Evolutionary conservation across 306 rosid genomes (phyloP).

Genomic region (Erythrophleum fordii): DNA sequence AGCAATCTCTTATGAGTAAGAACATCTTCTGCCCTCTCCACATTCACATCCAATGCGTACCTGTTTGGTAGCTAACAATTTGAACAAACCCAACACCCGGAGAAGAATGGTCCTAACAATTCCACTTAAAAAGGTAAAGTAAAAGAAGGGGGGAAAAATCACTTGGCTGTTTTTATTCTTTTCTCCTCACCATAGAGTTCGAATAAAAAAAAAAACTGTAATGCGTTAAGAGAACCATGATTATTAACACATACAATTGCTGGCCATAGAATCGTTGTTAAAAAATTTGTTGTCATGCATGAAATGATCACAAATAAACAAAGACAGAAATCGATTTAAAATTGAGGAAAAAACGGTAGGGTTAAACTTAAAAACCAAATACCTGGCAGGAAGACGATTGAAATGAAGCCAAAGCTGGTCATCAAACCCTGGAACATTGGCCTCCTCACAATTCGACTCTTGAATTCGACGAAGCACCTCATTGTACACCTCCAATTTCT

Average conservation of each 20-base stretch:
- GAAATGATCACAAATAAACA: not conserved
- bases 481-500: constrained; percentile 84
- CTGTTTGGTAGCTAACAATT: constrained; percentile 58
- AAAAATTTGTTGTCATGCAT: not conserved
- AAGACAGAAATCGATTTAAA: not conserved
- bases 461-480: constrained; percentile 88
- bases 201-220: constrained; percentile 1
- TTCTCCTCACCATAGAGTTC: constrained; percentile 9
- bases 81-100: constrained; percentile 44
- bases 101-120: constrained; percentile 51
- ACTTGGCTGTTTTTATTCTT: constrained; percentile 31
- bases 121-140: constrained; percentile 48
- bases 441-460: constrained; percentile 69
- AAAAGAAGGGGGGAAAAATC: constrained; percentile 16
- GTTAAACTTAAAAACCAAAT: constrained; percentile 27
- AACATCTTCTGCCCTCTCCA: constrained; percentile 98
- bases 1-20: constrained; percentile 84
- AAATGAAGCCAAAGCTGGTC: constrained; percentile 95
- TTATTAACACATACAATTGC: not conserved
- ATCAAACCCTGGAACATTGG: constrained; percentile 85
- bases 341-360: constrained; percentile 14
- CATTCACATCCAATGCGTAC: constrained; percentile 97
- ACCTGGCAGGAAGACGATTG: constrained; percentile 96
- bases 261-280: not conserved
- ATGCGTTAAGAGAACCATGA: not conserved